Conservation (phyloP, 2,329 filamentous ascomycete genomes). For the Ramularia collo-cygni region DNA sequence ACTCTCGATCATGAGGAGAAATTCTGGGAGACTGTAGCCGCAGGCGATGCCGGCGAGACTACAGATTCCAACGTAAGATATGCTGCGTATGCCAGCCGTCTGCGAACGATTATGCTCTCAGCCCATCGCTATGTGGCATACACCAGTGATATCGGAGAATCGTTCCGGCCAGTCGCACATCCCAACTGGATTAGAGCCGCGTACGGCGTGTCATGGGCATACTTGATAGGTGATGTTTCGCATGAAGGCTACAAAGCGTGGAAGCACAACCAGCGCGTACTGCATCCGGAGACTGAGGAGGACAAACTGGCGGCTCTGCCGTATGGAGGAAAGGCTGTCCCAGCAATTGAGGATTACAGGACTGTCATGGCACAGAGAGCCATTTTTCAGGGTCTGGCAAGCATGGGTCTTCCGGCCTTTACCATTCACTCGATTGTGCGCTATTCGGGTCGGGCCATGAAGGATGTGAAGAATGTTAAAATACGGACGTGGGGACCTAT, state of each 20-base stretch:
- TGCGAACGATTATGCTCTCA: slow-evolving; percentile 62
- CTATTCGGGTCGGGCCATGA: slow-evolving; percentile 82
- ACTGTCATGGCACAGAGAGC: slow-evolving; percentile 86
- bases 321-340: slow-evolving; percentile 34
- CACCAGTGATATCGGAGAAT: slow-evolving; percentile 90
- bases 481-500: slow-evolving; percentile 86
- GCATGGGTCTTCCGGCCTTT: slow-evolving; percentile 89
- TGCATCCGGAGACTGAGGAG: slow-evolving; percentile 56
- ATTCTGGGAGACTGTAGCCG: slow-evolving; percentile 52
- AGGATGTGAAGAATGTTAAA: slow-evolving; percentile 66
- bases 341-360: slow-evolving; percentile 81
- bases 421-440: slow-evolving; percentile 90
- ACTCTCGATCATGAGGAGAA: slow-evolving; percentile 59
- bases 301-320: slow-evolving; percentile 27
- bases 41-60: slow-evolving; percentile 68
- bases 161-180: slow-evolving; percentile 87
- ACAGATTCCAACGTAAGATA: slow-evolving; percentile 84
- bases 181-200: slow-evolving; percentile 72
- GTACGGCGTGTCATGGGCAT: slow-evolving; percentile 88
- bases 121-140: slow-evolving; percentile 97
- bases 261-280: slow-evolving; percentile 68
- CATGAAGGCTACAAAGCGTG: slow-evolving; percentile 97
- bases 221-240: slow-evolving; percentile 80
- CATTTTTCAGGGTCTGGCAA: slow-evolving; percentile 83
- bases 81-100: slow-evolving; percentile 78